Evolutionary conservation across 1,284 basidiomycete species (phyloP).

Genomic region (Ceratobasidium sp.): DNA sequence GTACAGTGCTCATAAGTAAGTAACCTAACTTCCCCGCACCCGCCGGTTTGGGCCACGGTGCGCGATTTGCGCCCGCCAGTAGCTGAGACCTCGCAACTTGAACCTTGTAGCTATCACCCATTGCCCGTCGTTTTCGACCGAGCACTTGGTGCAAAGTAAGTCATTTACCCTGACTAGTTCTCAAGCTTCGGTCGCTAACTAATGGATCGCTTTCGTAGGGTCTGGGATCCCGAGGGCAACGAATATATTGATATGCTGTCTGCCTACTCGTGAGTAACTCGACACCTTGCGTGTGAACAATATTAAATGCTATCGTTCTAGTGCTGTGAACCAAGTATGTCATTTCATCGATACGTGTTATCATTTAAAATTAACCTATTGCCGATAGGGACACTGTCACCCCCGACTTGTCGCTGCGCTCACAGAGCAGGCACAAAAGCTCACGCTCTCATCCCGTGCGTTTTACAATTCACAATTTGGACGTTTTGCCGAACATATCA

Average conservation of each 20-base stretch:
- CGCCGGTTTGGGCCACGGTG: constrained; percentile 11
- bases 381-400: constrained; percentile 86
- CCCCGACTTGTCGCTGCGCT: constrained; percentile 84
- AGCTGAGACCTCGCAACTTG: constrained; percentile 50
- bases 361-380: constrained; percentile 46
- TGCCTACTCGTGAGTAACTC: constrained; percentile 83
- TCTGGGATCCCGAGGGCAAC: constrained; percentile 94
- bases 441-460: constrained; percentile 92
- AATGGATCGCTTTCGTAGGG: constrained; percentile 57
- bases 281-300: neutral
- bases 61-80: constrained; percentile 44
- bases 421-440: constrained; percentile 81
- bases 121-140: constrained; percentile 93
- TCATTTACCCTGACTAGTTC: constrained; percentile 49
- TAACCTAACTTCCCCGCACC: constrained; percentile 48
- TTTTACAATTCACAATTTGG: constrained; percentile 96
- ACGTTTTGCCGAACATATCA: constrained; percentile 84
- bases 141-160: constrained; percentile 85
- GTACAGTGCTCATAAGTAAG: constrained; percentile 87
- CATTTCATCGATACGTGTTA: constrained; percentile 41
- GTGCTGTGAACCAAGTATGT: constrained; percentile 83
- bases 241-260: constrained; percentile 96
- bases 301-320: constrained; percentile 48
- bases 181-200: neutral
- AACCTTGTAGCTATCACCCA: constrained; percentile 84